Conservation (phyloP, 371 early-diverging fungal species). For the Mortierella sp. region DNA sequence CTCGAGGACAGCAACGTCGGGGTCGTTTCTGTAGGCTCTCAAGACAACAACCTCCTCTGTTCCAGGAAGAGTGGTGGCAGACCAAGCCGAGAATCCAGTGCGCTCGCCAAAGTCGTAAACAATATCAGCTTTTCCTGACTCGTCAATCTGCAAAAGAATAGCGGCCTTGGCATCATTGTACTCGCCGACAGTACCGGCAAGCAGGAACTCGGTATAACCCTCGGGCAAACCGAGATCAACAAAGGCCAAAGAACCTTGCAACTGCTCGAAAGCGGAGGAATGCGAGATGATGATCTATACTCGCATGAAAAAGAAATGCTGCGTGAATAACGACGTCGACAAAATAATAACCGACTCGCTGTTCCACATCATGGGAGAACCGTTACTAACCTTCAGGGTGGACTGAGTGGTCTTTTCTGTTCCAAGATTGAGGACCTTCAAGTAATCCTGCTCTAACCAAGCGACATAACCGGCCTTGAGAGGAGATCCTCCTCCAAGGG, state of each 20-base stretch:
- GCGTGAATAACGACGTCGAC: not conserved
- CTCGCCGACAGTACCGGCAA: constrained; percentile 48
- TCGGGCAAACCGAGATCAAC: constrained; percentile 36
- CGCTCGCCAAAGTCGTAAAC: constrained; percentile 44
- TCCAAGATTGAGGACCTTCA: constrained; percentile 51
- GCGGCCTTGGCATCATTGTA: constrained; percentile 46
- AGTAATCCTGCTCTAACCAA: constrained; percentile 46
- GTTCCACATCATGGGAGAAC: not conserved
- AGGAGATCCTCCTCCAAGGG: constrained; percentile 42
- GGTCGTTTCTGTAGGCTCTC: constrained; percentile 38
- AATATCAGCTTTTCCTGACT: constrained; percentile 20
- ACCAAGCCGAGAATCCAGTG: constrained; percentile 41
- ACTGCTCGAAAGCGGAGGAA: constrained; percentile 25
- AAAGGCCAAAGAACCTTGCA: constrained; percentile 30
- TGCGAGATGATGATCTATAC: constrained; percentile 22
- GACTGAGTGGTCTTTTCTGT: constrained; percentile 28
- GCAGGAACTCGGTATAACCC: constrained; percentile 34
- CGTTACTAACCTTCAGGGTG: constrained; percentile 19
- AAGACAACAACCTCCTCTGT: constrained; percentile 41
- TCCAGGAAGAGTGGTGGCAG: constrained; percentile 40
- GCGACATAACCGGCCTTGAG: constrained; percentile 36
- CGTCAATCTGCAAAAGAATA: constrained; percentile 33
- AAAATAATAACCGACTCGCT: not conserved
- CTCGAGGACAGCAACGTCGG: constrained; percentile 30
- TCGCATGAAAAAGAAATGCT: not conserved